phyloP scores from a whole-genome alignment of 177 flowering plant species.

The Tripterygium wilfordii region DNA sequence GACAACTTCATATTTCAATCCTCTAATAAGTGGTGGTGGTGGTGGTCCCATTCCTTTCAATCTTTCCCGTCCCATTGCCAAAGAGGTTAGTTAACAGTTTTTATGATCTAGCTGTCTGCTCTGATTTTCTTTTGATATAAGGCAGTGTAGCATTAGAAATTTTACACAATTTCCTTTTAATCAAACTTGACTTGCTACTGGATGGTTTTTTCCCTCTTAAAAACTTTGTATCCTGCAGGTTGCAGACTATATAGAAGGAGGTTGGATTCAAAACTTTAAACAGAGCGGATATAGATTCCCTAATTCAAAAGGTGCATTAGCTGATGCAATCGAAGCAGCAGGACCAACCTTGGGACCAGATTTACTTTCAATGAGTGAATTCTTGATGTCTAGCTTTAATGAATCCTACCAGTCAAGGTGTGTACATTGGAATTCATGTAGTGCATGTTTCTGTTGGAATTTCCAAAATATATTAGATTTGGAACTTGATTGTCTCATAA shows the following conservation, averaged over 20 bases:
- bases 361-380: slow-evolving; percentile 88
- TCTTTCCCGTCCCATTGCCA: slow-evolving; percentile 60
- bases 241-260: slow-evolving; percentile 66
- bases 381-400: slow-evolving; percentile 87
- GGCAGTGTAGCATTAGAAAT: too few species aligned
- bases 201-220: too few species aligned
- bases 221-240: slow-evolving; percentile 48
- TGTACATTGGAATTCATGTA: too few species aligned
- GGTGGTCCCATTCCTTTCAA: slow-evolving; percentile 98
- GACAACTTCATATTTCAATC: slow-evolving; percentile 90
- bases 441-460: too few species aligned
- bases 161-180: too few species aligned
- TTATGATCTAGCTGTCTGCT: neutral
- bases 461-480: too few species aligned
- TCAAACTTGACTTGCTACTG: too few species aligned
- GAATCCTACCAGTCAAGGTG: slow-evolving; percentile 98
- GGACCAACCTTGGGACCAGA: slow-evolving; percentile 80
- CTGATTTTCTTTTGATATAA: neutral
- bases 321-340: slow-evolving; percentile 83
- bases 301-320: slow-evolving; percentile 59
- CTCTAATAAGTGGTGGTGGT: slow-evolving; percentile 84
- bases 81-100: too few species aligned
- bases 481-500: too few species aligned
- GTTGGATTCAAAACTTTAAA: slow-evolving; percentile 78
- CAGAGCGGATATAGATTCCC: slow-evolving; percentile 70